These are phyloP conservation scores for Lepidium africanum DNA, from an alignment of 345 rosid genomes.

Conservation along the genomic window DNA sequence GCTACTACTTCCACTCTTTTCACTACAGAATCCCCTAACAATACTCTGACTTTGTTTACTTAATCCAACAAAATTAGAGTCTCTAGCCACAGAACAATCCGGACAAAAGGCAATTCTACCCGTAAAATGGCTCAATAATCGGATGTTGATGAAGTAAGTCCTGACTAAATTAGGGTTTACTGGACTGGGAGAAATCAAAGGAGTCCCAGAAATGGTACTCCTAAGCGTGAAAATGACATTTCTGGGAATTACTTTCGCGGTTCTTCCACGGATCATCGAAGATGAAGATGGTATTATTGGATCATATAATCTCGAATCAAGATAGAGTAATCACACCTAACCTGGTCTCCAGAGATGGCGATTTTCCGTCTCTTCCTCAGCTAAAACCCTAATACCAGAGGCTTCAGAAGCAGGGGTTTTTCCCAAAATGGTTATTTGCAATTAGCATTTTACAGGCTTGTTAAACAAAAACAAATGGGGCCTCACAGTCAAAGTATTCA, in stretches of 20 bases:
- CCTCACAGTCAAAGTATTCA: background rate
- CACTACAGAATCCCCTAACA: conserved; percentile 49
- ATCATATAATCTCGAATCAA: background rate
- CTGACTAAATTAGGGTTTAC: conserved; percentile 12
- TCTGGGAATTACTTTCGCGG: conserved; percentile 28
- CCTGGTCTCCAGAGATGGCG: conserved; percentile 10
- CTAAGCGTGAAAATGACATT: conserved; percentile 30
- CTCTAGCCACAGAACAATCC: conserved; percentile 8
- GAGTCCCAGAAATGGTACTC: conserved; percentile 21
- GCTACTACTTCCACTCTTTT: conserved; percentile 22
- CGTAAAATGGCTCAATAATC: conserved; percentile 9
- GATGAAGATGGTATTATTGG: conserved; percentile 1
- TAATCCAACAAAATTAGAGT: conserved; percentile 5
- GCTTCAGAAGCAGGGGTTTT: conserved; percentile 3
- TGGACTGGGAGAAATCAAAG: conserved; percentile 11
- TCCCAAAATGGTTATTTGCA: background rate
- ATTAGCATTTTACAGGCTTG: background rate
- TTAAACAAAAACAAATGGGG: background rate
- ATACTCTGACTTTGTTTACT: conserved; percentile 3
- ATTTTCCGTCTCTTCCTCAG: conserved; percentile 6
- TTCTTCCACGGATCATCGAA: conserved; percentile 30
- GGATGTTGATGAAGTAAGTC: background rate
- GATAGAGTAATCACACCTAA: conserved; percentile 7
- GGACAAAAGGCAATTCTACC: conserved; percentile 20
- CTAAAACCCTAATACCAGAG: conserved; percentile 26